A percentile compares a stretch with the other conserved stretches of the same genome.
Evolutionary conservation across 371 early-diverging fungal genomes (phyloP).

Genomic region (Catenaria anguillulae): DNA sequence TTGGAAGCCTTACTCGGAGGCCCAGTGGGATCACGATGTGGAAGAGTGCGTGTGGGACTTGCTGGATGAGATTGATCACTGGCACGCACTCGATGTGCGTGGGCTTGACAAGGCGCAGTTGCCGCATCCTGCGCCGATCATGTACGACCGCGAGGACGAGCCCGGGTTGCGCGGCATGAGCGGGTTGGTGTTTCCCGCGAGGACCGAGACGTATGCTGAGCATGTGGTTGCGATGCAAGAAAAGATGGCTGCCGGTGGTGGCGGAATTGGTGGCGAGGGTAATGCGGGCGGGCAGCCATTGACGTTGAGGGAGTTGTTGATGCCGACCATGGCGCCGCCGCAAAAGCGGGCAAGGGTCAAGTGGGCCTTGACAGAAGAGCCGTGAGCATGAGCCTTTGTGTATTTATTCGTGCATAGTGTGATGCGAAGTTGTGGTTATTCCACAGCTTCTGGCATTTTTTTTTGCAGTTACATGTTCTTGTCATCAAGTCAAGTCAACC

Average conservation of each 20-base stretch:
- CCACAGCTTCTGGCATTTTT: too few relatives aligned
- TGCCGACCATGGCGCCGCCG: background rate
- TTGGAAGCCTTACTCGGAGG: constrained; percentile 45
- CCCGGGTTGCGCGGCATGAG: background rate
- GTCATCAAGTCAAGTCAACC: too few relatives aligned
- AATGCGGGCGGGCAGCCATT: too few relatives aligned
- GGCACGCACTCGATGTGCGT: constrained; percentile 11
- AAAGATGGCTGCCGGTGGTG: background rate
- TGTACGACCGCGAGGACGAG: background rate
- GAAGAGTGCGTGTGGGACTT: constrained; percentile 51
- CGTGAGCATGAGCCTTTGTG: background rate
- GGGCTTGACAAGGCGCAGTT: background rate
- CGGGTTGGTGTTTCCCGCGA: background rate
- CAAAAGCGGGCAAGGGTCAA: background rate
- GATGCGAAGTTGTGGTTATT: too few relatives aligned
- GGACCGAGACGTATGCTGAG: background rate
- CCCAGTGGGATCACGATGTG: constrained; percentile 42
- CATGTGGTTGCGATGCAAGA: background rate
- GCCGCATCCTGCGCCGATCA: background rate
- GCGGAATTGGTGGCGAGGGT: too few relatives aligned
- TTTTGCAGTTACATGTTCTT: background rate
- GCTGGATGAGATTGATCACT: constrained; percentile 42
- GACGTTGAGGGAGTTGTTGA: background rate
- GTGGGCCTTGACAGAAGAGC: constrained; percentile 1
- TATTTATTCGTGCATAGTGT: background rate